Evolutionary conservation across 805 yeast species (phyloP), one percentile per base, ranked within the genome.

Genomic region (Lachancea lanzarotensis): DNA sequence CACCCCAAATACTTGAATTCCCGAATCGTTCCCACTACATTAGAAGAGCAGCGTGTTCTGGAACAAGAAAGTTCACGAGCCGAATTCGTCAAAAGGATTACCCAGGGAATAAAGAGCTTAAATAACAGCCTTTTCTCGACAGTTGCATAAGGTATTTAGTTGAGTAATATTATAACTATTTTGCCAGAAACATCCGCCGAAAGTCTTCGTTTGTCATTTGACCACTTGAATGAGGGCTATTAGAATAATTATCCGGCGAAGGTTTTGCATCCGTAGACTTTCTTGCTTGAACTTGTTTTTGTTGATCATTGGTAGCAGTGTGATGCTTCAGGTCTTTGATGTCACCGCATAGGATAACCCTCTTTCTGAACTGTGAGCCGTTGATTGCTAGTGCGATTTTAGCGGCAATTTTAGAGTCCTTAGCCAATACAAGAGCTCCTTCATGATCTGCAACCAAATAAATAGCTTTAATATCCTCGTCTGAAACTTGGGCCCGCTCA

Each of bases 1-100:
- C 97, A 90, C 64, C 96, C 95, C 12, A 88, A 87, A 62, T 89
- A 81, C 53, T 67, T 90, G 49, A 74, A 84, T 4, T 76, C 90
- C 5, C 69, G 93, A 52, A 72, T 85, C 3, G 70, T 75, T 2
- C 77, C 90, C 2, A 74, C 82, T 2, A 75, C 81, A 11, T 40
- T 69, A 2, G 91, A 84, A 38, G 93, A 85, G 52, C 84, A 78
- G 54, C 70, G 75, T 34, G 51, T 76, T 8, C 63, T 79, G 32
- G 81, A 78, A 45, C 68, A 68, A 31, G 80, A 75, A 3, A 78
- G 64, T 17, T 52, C 59, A 3, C 62, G 71, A 51, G 50, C 58
- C 0, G 63, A 65, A 18, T 70, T 80, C 44, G 75, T 76, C 6
- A 72, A 70, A 26, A 56, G 62, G 12, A 54, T 83, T 33, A 69